Conservation (phyloP, 2,329 filamentous ascomycete species). For the Colletotrichum musae region DNA sequence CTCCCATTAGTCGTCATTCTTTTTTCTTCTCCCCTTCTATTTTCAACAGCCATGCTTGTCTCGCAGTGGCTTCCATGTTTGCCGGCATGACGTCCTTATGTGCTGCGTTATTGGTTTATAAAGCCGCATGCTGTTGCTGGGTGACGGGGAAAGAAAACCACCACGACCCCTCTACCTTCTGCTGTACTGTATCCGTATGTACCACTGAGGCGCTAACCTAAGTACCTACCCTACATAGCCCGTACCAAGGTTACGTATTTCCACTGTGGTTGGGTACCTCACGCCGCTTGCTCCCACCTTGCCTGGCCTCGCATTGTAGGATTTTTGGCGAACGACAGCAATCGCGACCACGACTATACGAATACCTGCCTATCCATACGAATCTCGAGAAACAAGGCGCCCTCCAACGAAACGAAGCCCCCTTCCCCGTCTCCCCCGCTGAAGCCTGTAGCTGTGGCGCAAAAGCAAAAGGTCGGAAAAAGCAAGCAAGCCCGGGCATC, state of each 20-base stretch:
- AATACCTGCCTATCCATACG: constrained; percentile 4
- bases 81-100: constrained; percentile 32
- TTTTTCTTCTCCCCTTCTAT: neutral
- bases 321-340: constrained; percentile 25
- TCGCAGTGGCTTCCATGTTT: constrained; percentile 3
- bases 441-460: constrained; percentile 31
- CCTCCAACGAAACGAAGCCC: constrained; percentile 13
- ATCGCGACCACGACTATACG: neutral
- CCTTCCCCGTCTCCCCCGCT: constrained; percentile 1
- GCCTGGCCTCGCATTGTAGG: neutral
- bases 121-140: constrained; percentile 35
- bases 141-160: constrained; percentile 23
- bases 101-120: constrained; percentile 34
- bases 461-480: constrained; percentile 15
- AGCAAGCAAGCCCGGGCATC: constrained; percentile 4
- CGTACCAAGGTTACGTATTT: constrained; percentile 1
- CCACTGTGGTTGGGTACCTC: neutral
- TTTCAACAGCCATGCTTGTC: neutral
- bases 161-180: constrained; percentile 24
- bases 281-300: neutral
- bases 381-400: constrained; percentile 27
- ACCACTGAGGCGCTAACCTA: neutral
- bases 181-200: neutral
- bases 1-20: too few species aligned
- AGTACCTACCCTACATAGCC: neutral